Evolutionary conservation across 129 eudicot genomes (phyloP), one percentile per base, ranked within the genome.

Genomic region (Mikania micrantha): DNA sequence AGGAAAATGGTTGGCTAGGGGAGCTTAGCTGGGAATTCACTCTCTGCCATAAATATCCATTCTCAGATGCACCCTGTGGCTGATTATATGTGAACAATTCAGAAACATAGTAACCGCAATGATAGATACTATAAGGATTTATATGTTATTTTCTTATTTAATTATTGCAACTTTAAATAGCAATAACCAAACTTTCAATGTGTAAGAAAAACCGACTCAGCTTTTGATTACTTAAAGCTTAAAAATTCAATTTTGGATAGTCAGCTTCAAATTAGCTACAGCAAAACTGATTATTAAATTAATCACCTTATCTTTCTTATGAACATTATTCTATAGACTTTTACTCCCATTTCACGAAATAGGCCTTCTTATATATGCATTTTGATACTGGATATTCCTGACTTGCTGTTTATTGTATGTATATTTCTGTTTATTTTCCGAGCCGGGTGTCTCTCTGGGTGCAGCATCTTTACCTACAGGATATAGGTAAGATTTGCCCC

Each of bases 1-100:
- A 83, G 42, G 99, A 94, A 85, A 89, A 89, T 1, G 99, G 99
- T 67, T 94, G 99, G 68, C 93, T 89, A 32, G 99, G 99, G 12
- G 99, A 94, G 73, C 99, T 94, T 32, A 94, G 71, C 77, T 94
- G 99, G 44, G 97, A 94, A 75, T 87, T 94, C 58, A 82, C 95
- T 76, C 92, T 81, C 81, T 94, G 99, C 99, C 99, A 94, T 72
- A 89, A 62, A 66, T 89, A 83, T 31, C 95, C 97, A 76, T 94
- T 94, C 70, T 94, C 99, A 52, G 99, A 88, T 29, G 90, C 89
- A 62, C 97, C 95, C 66, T 77, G 97, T 71, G 93, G 90, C 86
- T 89, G 84, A 67, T 28, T 65, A 10, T 22, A 68, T 39, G 56
- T 39, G 12, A 56, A 27, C 38, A 56, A 28, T 25, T 56, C 15